Conservation (phyloP, 306 rosid species). For the Parietaria judaica region DNA sequence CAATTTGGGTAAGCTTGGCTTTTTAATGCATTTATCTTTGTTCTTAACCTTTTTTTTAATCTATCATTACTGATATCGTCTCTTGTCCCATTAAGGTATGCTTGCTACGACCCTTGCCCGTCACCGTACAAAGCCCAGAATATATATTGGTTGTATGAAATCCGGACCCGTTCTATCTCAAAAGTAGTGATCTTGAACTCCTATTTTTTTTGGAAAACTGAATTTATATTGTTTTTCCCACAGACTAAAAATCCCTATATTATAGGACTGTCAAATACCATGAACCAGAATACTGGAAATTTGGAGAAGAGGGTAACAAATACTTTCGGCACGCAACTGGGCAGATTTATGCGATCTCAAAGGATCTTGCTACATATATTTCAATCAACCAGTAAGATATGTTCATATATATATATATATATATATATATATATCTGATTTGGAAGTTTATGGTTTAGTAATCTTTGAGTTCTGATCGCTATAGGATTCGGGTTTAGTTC, state of each 20-base stretch:
- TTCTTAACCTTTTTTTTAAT: not conserved
- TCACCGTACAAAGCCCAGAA: constrained; percentile 87
- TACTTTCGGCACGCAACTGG: constrained; percentile 97
- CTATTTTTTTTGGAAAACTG: not conserved
- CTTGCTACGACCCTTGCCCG: constrained; percentile 76
- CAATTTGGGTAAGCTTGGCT: constrained; percentile 64
- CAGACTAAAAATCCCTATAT: constrained; percentile 11
- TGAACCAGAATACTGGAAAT: constrained; percentile 97
- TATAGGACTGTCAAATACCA: constrained; percentile 83
- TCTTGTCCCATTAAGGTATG: constrained; percentile 48
- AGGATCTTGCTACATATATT: constrained; percentile 80
- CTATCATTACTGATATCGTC: not conserved
- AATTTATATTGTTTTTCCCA: not conserved
- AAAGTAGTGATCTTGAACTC: constrained; percentile 39
- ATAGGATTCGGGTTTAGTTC: not conserved
- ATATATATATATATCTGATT: not conserved
- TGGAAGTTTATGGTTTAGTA: constrained; percentile 6
- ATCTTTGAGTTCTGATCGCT: not conserved
- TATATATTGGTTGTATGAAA: constrained; percentile 97
- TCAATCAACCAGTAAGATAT: constrained; percentile 74
- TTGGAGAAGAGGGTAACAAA: constrained; percentile 97
- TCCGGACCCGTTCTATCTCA: constrained; percentile 93
- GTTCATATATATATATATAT: too few relatives aligned
- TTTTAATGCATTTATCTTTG: constrained; percentile 7
- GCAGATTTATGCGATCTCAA: constrained; percentile 93